Conservation (phyloP, 306 rosid species). For the Medicago arabica region DNA sequence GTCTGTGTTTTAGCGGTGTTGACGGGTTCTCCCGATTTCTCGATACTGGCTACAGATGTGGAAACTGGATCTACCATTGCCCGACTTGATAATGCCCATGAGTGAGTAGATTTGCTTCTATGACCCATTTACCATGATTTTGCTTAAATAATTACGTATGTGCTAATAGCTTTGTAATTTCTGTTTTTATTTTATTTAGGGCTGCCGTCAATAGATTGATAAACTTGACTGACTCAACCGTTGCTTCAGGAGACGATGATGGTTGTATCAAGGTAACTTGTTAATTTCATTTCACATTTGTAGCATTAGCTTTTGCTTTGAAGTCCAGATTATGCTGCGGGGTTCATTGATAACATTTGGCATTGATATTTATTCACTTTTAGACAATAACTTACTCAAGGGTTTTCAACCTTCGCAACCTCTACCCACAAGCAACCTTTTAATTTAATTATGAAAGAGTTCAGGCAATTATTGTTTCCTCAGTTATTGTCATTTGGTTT, state of each 20-base stretch:
- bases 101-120: slow-evolving; percentile 48
- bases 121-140: slow-evolving; percentile 10
- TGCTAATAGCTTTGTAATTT: slow-evolving; percentile 25
- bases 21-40: slow-evolving; percentile 87
- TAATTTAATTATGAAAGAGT: slow-evolving; percentile 14
- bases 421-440: background rate
- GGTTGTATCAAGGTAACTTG: slow-evolving; percentile 79
- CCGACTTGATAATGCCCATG: slow-evolving; percentile 78
- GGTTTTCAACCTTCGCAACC: background rate
- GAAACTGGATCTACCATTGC: slow-evolving; percentile 86
- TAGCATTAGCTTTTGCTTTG: slow-evolving; percentile 20
- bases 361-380: slow-evolving; percentile 7
- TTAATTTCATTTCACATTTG: slow-evolving; percentile 32
- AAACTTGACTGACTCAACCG: slow-evolving; percentile 70
- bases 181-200: slow-evolving; percentile 50
- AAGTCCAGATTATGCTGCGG: slow-evolving; percentile 14
- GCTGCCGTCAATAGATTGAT: slow-evolving; percentile 77
- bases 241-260: slow-evolving; percentile 90
- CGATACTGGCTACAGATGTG: slow-evolving; percentile 82
- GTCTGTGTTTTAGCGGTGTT: slow-evolving; percentile 58
- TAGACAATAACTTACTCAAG: slow-evolving; percentile 2
- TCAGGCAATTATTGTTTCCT: slow-evolving; percentile 2
- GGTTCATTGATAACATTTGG: slow-evolving; percentile 9
- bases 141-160: background rate
- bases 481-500: slow-evolving; percentile 25